Base-by-base conservation (phyloP, 768 basidiomycete species). In the Termitomyces sp. region DNA sequence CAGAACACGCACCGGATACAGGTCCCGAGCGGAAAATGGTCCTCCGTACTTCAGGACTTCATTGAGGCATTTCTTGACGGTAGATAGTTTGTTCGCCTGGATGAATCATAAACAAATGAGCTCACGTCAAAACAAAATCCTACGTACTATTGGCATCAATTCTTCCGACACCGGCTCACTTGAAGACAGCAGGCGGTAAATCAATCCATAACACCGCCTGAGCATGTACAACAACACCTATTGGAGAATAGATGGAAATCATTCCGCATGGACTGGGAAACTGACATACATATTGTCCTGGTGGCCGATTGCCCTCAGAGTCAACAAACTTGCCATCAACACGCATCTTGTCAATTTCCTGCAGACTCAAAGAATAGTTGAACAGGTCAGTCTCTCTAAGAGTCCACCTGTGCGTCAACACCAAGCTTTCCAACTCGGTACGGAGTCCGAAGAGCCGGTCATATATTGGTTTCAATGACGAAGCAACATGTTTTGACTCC, bases 131-230 rank as follows among this genome's bases (percentile, higher is more conserved):
- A 12, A 11, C 28, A 11, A 19, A 45, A 28, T 8, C 34, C 22
- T 51, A 58, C 65, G 40, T 69, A 95, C 95, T 38, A 97, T 82
- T 5, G 95, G 95, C 90, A 98, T 98, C 15, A 99, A 74, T 69
- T 98, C 97, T 70, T 99, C 97, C 0, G 93, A 96, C 2, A 99
- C 94, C 0, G 97, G 97, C 71, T 98, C 96, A 59, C 90, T 93
- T 19, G 93, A 93, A 24, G 93, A 94, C 58, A 99, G 81, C 47
- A 99, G 71, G 28, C 88, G 82, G 70, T 98, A 98, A 62, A 97
- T 95, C 50, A 98, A 80, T 58, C 96, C 96, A 68, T 98, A 95
- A 75, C 97, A 99, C 66, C 96, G 82, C 63, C 96, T 77, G 51
- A 99, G 77, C 37, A 98, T 81, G 68, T 97, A 99, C 22, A 99